Evolutionary conservation across 139 green algal species (phyloP).

Genomic region (Chlorella sp.): DNA sequence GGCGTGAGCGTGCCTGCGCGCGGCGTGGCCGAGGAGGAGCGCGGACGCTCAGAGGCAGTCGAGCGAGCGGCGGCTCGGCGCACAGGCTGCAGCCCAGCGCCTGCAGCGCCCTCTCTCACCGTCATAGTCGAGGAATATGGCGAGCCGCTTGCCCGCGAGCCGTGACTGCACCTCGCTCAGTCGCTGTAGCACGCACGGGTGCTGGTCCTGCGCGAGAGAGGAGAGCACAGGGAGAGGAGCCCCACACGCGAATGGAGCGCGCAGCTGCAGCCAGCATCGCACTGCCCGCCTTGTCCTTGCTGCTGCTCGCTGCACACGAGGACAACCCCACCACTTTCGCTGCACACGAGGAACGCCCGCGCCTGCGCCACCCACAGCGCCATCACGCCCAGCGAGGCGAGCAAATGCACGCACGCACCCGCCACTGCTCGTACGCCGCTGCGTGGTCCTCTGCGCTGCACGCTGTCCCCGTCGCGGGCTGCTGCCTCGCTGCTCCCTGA

Average conservation of each 20-base stretch:
- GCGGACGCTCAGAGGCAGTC: neutral
- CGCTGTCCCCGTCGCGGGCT: too few relatives aligned
- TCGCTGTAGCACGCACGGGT: conserved; percentile 56
- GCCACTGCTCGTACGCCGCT: too few relatives aligned
- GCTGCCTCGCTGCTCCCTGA: too few relatives aligned
- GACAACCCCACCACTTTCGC: too few relatives aligned
- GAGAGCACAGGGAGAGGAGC: neutral
- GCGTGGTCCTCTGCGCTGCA: too few relatives aligned
- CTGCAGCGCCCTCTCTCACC: conserved; percentile 32
- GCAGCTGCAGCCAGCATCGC: neutral
- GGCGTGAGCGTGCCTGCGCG: conserved; percentile 88
- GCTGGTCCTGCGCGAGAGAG: conserved; percentile 39
- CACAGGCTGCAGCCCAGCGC: too few relatives aligned
- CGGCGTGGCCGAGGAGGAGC: neutral
- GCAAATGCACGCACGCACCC: too few relatives aligned
- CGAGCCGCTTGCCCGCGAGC: conserved; percentile 69
- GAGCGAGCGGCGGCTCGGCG: neutral
- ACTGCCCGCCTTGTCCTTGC: too few relatives aligned
- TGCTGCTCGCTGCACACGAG: too few relatives aligned
- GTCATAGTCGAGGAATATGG: conserved; percentile 96
- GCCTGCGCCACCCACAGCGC: too few relatives aligned
- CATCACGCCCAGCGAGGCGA: too few relatives aligned
- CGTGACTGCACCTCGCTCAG: conserved; percentile 46
- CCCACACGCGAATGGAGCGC: neutral
- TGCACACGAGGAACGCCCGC: too few relatives aligned